phyloP scores from a whole-genome alignment of 169 alveolate genomes.

The Plasmodium sp. region DNA sequence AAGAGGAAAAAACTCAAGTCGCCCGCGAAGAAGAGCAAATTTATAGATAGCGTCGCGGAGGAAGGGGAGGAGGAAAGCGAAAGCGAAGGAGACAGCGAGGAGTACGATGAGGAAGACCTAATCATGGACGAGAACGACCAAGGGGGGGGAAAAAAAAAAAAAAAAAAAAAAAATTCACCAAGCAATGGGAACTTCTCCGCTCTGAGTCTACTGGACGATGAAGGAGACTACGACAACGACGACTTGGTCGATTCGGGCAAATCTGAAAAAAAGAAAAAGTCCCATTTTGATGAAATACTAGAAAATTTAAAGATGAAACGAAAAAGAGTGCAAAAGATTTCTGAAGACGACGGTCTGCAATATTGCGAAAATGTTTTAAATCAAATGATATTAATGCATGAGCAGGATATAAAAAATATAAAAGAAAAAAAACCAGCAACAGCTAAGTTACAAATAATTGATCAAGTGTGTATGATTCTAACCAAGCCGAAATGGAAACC shows the following conservation, averaged over 20 bases:
- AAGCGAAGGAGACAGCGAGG: background rate
- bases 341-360: slow-evolving; percentile 67
- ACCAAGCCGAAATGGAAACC: slow-evolving; percentile 87
- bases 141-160: background rate
- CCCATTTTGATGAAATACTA: slow-evolving; percentile 73
- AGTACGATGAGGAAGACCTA: slow-evolving; percentile 11
- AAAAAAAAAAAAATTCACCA: background rate
- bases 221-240: background rate
- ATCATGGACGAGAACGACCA: background rate
- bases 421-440: slow-evolving; percentile 87
- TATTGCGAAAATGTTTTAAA: slow-evolving; percentile 70
- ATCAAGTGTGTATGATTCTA: slow-evolving; percentile 80
- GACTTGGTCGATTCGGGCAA: background rate
- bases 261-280: slow-evolving; percentile 42
- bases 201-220: background rate
- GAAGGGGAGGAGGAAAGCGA: slow-evolving; percentile 4
- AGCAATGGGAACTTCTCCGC: background rate
- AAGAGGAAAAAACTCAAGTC: background rate
- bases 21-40: background rate
- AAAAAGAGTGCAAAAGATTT: slow-evolving; percentile 49
- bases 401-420: slow-evolving; percentile 79
- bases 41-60: background rate
- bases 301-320: slow-evolving; percentile 60
- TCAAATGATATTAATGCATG: slow-evolving; percentile 81
- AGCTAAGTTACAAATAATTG: slow-evolving; percentile 86